Percentiles rank a stretch among this genome's conserved stretches.
These are phyloP conservation scores for Thelonectria rubi DNA, from an alignment of 2,329 filamentous ascomycete species.

Conservation along the genomic window DNA sequence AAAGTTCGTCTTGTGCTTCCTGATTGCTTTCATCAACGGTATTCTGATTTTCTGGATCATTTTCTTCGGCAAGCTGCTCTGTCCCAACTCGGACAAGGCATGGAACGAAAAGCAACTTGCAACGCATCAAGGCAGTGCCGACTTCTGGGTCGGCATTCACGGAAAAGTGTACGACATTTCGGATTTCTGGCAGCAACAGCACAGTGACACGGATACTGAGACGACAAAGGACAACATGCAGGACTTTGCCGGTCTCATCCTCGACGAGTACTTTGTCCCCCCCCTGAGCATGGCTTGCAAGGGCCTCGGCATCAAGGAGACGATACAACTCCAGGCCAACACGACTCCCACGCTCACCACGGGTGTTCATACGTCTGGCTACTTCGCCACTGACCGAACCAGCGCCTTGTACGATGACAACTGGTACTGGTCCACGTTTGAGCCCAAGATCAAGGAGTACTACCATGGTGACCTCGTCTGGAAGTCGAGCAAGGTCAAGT, in stretches of 20 bases:
- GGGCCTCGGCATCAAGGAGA: slow-evolving; percentile 70
- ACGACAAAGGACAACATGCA: slow-evolving; percentile 74
- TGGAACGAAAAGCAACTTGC: slow-evolving; percentile 78
- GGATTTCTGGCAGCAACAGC: slow-evolving; percentile 85
- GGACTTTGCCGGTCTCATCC: slow-evolving; percentile 77
- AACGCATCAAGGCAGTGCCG: slow-evolving; percentile 73
- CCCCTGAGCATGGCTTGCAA: slow-evolving; percentile 80
- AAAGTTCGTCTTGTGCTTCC: slow-evolving; percentile 82
- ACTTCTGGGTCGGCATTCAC: slow-evolving; percentile 88
- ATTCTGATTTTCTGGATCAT: slow-evolving; percentile 92
- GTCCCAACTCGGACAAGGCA: slow-evolving; percentile 90
- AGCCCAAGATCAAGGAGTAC: slow-evolving; percentile 83
- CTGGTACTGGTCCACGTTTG: slow-evolving; percentile 82
- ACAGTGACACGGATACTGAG: slow-evolving; percentile 76
- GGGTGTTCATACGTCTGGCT: slow-evolving; percentile 78
- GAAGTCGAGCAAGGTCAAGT: slow-evolving; percentile 65
- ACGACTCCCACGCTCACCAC: slow-evolving; percentile 63
- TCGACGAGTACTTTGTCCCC: slow-evolving; percentile 87
- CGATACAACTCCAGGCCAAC: slow-evolving; percentile 69
- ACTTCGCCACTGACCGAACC: slow-evolving; percentile 60
- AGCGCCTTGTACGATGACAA: slow-evolving; percentile 68
- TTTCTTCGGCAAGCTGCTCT: slow-evolving; percentile 82
- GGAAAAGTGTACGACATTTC: slow-evolving; percentile 92
- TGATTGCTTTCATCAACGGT: slow-evolving; percentile 85
- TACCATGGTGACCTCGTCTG: slow-evolving; percentile 89